Evolutionary conservation across 1,139 yeast genomes (phyloP).

Genomic region (Nematodospora anomalae): DNA sequence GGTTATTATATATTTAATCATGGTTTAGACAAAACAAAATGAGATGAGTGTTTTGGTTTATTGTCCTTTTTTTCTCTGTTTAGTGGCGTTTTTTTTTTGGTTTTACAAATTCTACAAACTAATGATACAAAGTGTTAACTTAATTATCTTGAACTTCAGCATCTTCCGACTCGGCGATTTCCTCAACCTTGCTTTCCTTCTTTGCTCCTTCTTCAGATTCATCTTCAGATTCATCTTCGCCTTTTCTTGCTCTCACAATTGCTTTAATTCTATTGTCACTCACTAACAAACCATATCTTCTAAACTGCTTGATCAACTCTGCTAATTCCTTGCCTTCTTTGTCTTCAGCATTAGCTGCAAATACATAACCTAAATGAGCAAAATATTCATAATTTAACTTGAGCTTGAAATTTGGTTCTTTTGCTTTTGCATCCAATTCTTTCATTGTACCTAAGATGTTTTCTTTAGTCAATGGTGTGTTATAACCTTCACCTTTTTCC

Average conservation of each 20-base stretch:
- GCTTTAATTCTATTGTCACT: constrained; percentile 44
- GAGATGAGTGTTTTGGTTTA: constrained; percentile 1
- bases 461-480: constrained; percentile 50
- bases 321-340: constrained; percentile 34
- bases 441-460: constrained; percentile 28
- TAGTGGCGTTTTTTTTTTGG: constrained; percentile 1
- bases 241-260: constrained; percentile 41
- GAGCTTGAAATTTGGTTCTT: constrained; percentile 35
- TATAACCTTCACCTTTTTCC: constrained; percentile 79
- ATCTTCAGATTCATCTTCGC: constrained; percentile 6
- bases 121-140: not conserved
- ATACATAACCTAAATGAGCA: constrained; percentile 48
- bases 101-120: too few relatives aligned
- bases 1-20: constrained; percentile 10
- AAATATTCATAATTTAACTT: constrained; percentile 54
- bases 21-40: constrained; percentile 1
- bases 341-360: constrained; percentile 37
- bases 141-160: constrained; percentile 6
- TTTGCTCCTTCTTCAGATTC: not conserved
- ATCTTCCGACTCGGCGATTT: too few relatives aligned
- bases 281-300: constrained; percentile 62
- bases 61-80: not conserved
- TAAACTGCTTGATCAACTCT: constrained; percentile 51
- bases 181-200: constrained; percentile 2
- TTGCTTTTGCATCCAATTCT: constrained; percentile 16